Conservation (phyloP, 139 green algal genomes). For the Haematococcus lacustris region DNA sequence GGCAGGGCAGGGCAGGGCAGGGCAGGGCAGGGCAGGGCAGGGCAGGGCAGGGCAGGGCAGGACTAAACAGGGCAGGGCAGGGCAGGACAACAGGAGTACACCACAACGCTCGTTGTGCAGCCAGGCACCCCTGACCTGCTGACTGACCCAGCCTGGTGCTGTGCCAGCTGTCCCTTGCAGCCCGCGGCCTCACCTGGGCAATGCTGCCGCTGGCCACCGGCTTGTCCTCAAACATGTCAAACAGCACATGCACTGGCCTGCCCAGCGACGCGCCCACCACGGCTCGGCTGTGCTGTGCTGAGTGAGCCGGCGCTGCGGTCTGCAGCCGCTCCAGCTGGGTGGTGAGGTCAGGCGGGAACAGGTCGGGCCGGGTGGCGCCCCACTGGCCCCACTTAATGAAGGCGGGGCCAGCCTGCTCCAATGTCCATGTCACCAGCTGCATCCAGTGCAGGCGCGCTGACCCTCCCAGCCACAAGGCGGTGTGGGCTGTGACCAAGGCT, state of each 20-base stretch:
- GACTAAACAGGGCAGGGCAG: too few relatives aligned
- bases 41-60: too few relatives aligned
- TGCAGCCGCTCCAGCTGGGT: conserved; percentile 55
- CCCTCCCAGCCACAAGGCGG: conserved; percentile 29
- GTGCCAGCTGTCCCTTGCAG: too few relatives aligned
- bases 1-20: too few relatives aligned
- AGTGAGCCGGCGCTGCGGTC: conserved; percentile 59
- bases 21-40: too few relatives aligned
- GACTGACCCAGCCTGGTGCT: too few relatives aligned
- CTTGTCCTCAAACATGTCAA: conserved; percentile 73
- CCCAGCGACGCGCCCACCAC: not conserved
- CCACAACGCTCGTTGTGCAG: too few relatives aligned
- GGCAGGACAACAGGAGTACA: too few relatives aligned
- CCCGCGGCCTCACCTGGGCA: too few relatives aligned
- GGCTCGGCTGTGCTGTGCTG: conserved; percentile 9
- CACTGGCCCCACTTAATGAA: conserved; percentile 92
- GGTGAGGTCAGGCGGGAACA: conserved; percentile 82
- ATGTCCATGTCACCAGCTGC: conserved; percentile 64
- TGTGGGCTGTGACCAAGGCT: conserved; percentile 32
- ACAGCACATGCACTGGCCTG: conserved; percentile 43
- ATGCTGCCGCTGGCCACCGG: conserved; percentile 91
- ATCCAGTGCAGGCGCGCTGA: conserved; percentile 50
- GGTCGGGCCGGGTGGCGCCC: conserved; percentile 74
- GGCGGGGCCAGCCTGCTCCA: conserved; percentile 57
- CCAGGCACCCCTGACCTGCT: too few relatives aligned